Evolutionary conservation across 495 filamentous ascomycete genomes (phyloP), one percentile per base, ranked within the genome.

Genomic region (Aspergillus indologenus): DNA sequence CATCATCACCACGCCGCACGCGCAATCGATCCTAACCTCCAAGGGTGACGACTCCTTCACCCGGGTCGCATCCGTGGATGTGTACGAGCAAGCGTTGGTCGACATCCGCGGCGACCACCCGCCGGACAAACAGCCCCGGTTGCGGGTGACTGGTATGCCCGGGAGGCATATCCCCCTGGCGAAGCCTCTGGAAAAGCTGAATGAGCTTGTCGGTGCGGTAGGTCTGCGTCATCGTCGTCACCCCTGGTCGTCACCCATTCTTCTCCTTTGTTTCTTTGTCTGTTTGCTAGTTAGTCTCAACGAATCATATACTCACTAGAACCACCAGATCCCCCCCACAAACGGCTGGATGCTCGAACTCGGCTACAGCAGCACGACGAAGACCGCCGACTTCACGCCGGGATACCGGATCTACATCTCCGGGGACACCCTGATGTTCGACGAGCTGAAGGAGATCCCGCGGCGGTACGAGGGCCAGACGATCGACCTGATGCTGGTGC

Each of bases 271-370:
- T 1, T 12, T 24, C 40, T 46, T 44, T 17, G 1, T 44, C n/a
- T 43, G 20, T 1, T 29, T 17, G 24, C 17, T 42, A 5, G 12
- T n/a, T n/a, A n/a, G n/a, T n/a, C n/a, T n/a, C n/a, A n/a, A n/a
- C n/a, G n/a, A n/a, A n/a, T 34, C 11, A 31, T 21, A 40, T 40
- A 40, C 34, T 40, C 5, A 40, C 5, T 2, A 11, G 12, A 15
- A 34, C 26, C 23, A 14, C 54, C 43, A 80, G 78, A 71, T 81
- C n/a, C 87, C 87, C 5, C 87, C 87, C 1, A 87, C 84, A 5
- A 89, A 90, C 61, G 88, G 87, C 40, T 90, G 86, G 86, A 79
- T 90, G 68, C 53, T 90, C 5, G 86, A 90, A 62, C 71, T 90
- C 20, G 87, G 34, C 5, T 40, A 40, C 12, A 11, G 34, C 5